A percentile compares a stretch with the other conserved stretches of the same genome.
Evolutionary conservation across 139 green algal species (phyloP).

Genomic region (Volvox africanus): DNA sequence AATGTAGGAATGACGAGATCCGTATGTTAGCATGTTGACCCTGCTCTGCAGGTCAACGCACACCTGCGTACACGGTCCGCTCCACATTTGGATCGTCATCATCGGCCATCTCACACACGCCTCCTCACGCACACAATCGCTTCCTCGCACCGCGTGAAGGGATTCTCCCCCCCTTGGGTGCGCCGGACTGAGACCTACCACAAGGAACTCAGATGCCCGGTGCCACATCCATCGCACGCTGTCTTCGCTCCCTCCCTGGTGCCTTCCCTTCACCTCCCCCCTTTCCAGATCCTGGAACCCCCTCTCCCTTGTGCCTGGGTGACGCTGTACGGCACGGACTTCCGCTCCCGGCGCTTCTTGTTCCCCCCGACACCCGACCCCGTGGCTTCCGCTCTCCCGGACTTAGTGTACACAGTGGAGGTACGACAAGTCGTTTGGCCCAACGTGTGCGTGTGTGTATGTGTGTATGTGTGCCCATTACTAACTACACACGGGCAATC

Average conservation of each 20-base stretch:
- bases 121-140: too few species aligned
- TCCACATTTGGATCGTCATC: background rate
- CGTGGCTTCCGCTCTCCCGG: background rate
- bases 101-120: too few species aligned
- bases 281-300: background rate
- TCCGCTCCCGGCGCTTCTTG: slow-evolving; percentile 7
- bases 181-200: too few species aligned
- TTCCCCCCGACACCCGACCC: background rate
- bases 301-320: slow-evolving; percentile 5
- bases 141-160: too few species aligned
- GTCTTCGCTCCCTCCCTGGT: background rate
- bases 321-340: background rate
- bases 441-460: too few species aligned
- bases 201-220: background rate
- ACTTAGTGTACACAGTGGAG: slow-evolving; percentile 23
- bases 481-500: background rate
- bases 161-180: too few species aligned
- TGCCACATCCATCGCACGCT: background rate
- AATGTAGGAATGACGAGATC: background rate
- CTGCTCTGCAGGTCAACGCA: background rate
- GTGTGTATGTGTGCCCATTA: too few species aligned
- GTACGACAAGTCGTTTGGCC: background rate
- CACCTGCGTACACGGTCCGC: background rate
- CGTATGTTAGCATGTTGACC: background rate
- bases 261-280: background rate